Conservation (phyloP, 2,329 filamentous ascomycete genomes). For the Pseudogymnoascus verrucosus region DNA sequence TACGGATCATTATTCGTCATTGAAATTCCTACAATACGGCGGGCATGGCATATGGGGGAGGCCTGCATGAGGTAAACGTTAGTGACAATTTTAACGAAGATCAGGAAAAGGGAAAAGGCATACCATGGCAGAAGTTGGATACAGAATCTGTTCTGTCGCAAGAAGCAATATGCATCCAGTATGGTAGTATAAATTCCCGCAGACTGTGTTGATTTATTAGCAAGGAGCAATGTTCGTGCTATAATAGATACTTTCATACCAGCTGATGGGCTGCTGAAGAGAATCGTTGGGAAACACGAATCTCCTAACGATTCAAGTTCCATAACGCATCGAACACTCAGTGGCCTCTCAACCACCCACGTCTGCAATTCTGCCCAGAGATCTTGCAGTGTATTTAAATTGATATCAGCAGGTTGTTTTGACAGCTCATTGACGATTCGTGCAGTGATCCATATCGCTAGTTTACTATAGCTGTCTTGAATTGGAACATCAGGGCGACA, state of each 20-base stretch:
- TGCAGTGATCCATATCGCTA: conserved; percentile 9
- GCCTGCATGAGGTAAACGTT: background rate
- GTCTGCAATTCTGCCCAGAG: conserved; percentile 10
- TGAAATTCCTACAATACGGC: background rate
- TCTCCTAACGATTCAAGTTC: conserved; percentile 9
- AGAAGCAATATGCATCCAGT: conserved; percentile 9
- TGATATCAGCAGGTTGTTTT: background rate
- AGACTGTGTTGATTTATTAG: background rate
- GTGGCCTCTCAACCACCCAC: conserved; percentile 10
- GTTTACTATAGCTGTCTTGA: conserved; percentile 10
- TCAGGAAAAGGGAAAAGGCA: background rate
- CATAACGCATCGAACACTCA: conserved; percentile 8
- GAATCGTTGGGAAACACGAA: conserved; percentile 9
- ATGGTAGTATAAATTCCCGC: conserved; percentile 9
- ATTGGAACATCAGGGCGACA: background rate
- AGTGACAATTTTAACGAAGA: background rate
- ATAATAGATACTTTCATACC: background rate
- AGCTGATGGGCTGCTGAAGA: conserved; percentile 8
- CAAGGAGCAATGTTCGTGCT: background rate
- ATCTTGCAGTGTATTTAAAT: background rate
- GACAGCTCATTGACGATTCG: conserved; percentile 10
- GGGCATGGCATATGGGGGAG: background rate
- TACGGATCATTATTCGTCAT: background rate
- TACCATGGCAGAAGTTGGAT: background rate
- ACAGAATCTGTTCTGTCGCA: background rate